Percentiles rank a stretch among this genome's conserved stretches.
Evolutionary conservation across 1,139 yeast species (phyloP).

Genomic region (Magnusiomyces magnusii): DNA sequence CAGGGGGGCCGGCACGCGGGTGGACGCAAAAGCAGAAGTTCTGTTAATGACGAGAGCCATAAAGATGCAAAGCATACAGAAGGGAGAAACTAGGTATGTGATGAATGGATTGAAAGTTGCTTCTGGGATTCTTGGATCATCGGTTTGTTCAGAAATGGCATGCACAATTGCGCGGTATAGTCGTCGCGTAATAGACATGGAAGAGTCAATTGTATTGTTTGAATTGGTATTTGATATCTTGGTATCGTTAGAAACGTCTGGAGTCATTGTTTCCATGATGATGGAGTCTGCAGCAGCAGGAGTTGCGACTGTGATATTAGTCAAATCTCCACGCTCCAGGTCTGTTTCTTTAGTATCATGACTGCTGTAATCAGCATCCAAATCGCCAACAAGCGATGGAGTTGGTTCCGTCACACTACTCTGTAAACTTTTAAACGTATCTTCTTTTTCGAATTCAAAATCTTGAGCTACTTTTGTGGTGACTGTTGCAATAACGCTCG

Average conservation of each 20-base stretch:
- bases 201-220: background rate
- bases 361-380: background rate
- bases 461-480: no score
- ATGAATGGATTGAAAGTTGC: slow-evolving; percentile 14
- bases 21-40: slow-evolving; percentile 58
- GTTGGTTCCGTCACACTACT: background rate
- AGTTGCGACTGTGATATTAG: background rate
- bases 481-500: no score
- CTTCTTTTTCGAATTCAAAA: no score
- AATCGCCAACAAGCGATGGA: background rate
- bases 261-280: background rate
- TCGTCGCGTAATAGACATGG: background rate
- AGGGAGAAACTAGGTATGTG: slow-evolving; percentile 42
- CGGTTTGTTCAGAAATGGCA: background rate
- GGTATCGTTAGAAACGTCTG: background rate
- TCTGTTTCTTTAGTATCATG: background rate
- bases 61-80: slow-evolving; percentile 47
- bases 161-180: background rate
- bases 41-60: slow-evolving; percentile 61
- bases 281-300: background rate
- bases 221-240: background rate
- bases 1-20: slow-evolving; percentile 39
- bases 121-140: background rate
- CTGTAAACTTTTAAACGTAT: no score
- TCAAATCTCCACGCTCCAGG: background rate